Base-by-base conservation (phyloP, 805 yeast genomes). In the Wickerhamomyces tratensis region DNA sequence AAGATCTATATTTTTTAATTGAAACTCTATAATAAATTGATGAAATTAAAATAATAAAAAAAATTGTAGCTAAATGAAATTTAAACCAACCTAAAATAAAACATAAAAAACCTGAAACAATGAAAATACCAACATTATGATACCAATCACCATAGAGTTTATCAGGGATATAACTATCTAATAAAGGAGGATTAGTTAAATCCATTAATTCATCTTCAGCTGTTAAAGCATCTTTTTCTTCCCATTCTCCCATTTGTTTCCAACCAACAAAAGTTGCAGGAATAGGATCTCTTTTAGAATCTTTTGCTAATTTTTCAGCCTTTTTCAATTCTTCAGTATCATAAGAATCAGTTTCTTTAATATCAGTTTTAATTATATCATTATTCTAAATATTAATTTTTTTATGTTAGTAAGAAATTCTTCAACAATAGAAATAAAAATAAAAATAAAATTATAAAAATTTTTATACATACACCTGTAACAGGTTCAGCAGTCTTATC, bases 141-240 rank as follows among this genome's bases (percentile, higher is more conserved):
- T 82, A 93, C 98, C 98, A 93, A 58, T 93, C 98, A 41, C 98
- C 98, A 53, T 84, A 86, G 13, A 77, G 74, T 34, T 64, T 69
- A 29, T 86, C 82, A 7, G 94, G 94, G 42, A 93, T 64, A 53
- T 81, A 75, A 45, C 76, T 71, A 54, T 88, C 96, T 45, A 89
- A 66, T 33, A 84, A 54, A 0, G 97, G 86, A 20, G 87, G 79
- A 25, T 76, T 73, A 25, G 81, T 71, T 51, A 88, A 66, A 59
- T 88, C 96, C 48, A 75, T 71, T 43, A 79, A 66, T 52, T 81
- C 85, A 58, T 86, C 95, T 34, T 82, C 85, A 11, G 62, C 61
- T 8, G 76, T 77, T 50, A 86, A 65, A 2, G 66, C 64, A 58
- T 83, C 89, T 36, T 74, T 72, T 44, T 77, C 78, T 56, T 80